These are phyloP conservation scores for Noccaea bulbosa DNA, from an alignment of 345 rosid genomes.

Conservation along the genomic window DNA sequence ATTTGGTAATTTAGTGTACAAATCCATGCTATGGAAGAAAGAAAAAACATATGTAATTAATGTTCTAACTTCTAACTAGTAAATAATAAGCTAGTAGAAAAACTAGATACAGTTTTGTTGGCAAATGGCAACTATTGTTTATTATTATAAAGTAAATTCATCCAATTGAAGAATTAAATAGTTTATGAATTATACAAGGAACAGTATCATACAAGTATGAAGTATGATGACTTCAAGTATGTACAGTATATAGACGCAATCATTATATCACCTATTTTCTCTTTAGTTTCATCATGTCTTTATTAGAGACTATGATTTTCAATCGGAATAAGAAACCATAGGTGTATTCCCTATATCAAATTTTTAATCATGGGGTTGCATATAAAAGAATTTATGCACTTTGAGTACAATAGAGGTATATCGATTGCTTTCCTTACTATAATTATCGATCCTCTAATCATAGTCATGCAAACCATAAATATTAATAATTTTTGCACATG, in stretches of 20 bases:
- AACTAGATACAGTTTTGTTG: background rate
- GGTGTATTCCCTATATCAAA: slow-evolving; percentile 10
- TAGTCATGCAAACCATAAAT: background rate
- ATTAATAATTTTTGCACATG: background rate
- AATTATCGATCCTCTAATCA: background rate
- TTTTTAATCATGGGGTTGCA: slow-evolving; percentile 21
- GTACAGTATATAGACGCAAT: slow-evolving; percentile 9
- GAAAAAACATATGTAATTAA: background rate
- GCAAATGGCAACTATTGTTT: background rate
- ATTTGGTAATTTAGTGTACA: slow-evolving; percentile 25
- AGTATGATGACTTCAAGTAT: slow-evolving; percentile 15
- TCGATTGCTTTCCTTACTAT: slow-evolving; percentile 25
- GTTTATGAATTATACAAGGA: slow-evolving; percentile 9
- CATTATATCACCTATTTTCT: slow-evolving; percentile 30
- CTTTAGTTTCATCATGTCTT: slow-evolving; percentile 26
- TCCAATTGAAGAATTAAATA: background rate
- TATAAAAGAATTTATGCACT: slow-evolving; percentile 21
- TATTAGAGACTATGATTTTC: slow-evolving; percentile 22
- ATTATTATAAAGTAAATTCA: background rate
- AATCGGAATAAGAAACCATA: slow-evolving; percentile 1
- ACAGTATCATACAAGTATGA: slow-evolving; percentile 23
- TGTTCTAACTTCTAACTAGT: background rate
- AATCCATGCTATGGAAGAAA: background rate
- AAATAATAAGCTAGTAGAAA: background rate
- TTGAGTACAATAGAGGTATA: slow-evolving; percentile 42